A percentile compares a stretch with the other conserved stretches of the same genome.
Evolutionary conservation across 2,329 filamentous ascomycete genomes (phyloP).

Genomic region (Sarocladium brachiariae): DNA sequence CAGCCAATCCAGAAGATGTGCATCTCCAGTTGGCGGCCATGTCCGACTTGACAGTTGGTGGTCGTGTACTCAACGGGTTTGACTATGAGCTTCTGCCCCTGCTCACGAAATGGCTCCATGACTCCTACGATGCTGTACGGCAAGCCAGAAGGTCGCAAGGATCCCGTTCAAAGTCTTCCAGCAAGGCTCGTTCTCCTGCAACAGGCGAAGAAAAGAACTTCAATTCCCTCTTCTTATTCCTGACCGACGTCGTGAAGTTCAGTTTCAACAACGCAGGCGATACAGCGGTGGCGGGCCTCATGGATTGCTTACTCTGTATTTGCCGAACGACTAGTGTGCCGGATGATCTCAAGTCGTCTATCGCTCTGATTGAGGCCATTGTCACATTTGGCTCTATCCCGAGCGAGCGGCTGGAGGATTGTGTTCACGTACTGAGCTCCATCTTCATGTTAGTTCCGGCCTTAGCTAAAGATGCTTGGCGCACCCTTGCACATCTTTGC

Average conservation of each 20-base stretch:
- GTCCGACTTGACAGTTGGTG: slow-evolving; percentile 53
- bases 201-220: slow-evolving; percentile 56
- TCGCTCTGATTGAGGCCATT: slow-evolving; percentile 61
- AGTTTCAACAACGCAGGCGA: slow-evolving; percentile 64
- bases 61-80: slow-evolving; percentile 58
- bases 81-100: slow-evolving; percentile 60
- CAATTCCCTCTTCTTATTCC: slow-evolving; percentile 55
- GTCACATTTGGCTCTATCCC: slow-evolving; percentile 69
- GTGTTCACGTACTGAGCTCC: slow-evolving; percentile 64
- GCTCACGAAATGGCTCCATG: slow-evolving; percentile 53
- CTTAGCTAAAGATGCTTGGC: slow-evolving; percentile 60
- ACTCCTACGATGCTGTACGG: slow-evolving; percentile 47
- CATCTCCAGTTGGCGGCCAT: slow-evolving; percentile 59
- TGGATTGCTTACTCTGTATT: slow-evolving; percentile 57
- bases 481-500: slow-evolving; percentile 62
- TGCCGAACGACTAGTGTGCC: slow-evolving; percentile 60
- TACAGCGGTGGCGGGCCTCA: slow-evolving; percentile 51
- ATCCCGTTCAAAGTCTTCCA: slow-evolving; percentile 30
- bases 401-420: slow-evolving; percentile 52
- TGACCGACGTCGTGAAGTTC: slow-evolving; percentile 67
- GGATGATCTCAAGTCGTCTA: slow-evolving; percentile 60
- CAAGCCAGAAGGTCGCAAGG: slow-evolving; percentile 31
- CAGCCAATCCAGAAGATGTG: slow-evolving; percentile 55
- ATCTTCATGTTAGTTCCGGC: slow-evolving; percentile 60
- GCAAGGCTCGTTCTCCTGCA: slow-evolving; percentile 27